Evolutionary conservation across 495 filamentous ascomycete genomes (phyloP), one percentile per base, ranked within the genome.

Genomic region (Parathielavia hyrcaniae): DNA sequence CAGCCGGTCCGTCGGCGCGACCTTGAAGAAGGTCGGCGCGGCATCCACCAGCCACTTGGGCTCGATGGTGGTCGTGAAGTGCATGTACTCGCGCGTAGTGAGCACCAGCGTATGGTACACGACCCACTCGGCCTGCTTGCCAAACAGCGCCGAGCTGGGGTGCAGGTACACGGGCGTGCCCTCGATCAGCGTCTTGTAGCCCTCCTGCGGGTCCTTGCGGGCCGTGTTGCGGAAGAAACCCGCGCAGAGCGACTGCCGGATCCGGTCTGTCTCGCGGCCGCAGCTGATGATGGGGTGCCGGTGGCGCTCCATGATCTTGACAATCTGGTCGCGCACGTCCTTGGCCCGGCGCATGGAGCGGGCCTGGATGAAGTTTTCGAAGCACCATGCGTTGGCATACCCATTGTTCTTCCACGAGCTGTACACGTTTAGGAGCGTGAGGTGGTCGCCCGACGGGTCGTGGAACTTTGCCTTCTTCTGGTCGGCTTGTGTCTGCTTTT

Each of bases 391-490:
- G 51, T 83, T 89, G 45, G 82, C 83, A 70, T 84, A 96, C 10
- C 84, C 86, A 60, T 81, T 86, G 14, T 83, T 74, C 67, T 95
- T 95, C 93, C 93, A 99, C 14, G 78, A 83, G 64, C 96, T 96
- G 78, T 96, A 99, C 3, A 97, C 95, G 67, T 97, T 97, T 30
- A 99, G 80, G 0, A 97, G 76, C 2, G 93, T 99, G 4, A 97
- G 75, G 66, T 99, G 93, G 61, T 99, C 93, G 38, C 95, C 92
- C 53, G 89, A 83, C 0, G 91, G 89, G 66, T 97, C 95, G 70
- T 97, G 90, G 74, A 97, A 97, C 68, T 95, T 96, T 40, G 90
- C 80, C 70, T 97, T 97, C 78, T 97, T 97, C 71, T 96, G 89
- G 64, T 97, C 93, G 13, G 93, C 93, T 67, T 96, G 90, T 50